Evolutionary conservation across 257 asterid species (phyloP).

Genomic region (Gentiana dahurica): DNA sequence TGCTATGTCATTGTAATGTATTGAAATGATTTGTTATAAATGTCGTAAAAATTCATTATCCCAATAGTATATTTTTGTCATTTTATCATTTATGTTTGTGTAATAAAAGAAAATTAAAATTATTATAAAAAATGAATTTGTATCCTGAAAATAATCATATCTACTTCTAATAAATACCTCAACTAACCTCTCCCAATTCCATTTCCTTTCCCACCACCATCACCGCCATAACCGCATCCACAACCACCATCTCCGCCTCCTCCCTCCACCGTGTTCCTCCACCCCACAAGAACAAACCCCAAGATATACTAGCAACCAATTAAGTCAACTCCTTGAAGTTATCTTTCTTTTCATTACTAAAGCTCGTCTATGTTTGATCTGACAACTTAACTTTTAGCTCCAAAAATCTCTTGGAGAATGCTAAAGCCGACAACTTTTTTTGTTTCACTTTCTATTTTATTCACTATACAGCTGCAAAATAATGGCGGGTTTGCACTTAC

Average conservation of each 20-base stretch:
- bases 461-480: constrained; percentile 13
- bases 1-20: no score
- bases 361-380: neutral
- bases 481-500: constrained; percentile 24
- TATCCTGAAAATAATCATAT: neutral
- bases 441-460: constrained; percentile 11
- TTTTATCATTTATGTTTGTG: no score
- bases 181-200: constrained; percentile 15
- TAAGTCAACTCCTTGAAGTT: neutral
- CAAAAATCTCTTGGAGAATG: constrained; percentile 12
- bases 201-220: constrained; percentile 15
- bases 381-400: constrained; percentile 2
- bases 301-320: neutral
- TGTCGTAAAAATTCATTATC: no score
- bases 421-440: constrained; percentile 14
- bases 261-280: neutral
- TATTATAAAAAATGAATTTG: no score
- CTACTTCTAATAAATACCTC: constrained; percentile 59
- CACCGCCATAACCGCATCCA: neutral
- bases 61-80: no score
- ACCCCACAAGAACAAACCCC: neutral
- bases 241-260: constrained; percentile 3
- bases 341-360: neutral
- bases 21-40: no score
- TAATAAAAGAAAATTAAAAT: no score